Percentiles rank a stretch among this genome's conserved stretches.
Conservation (phyloP, 495 filamentous ascomycete genomes). For the Copromyces sp. region DNA sequence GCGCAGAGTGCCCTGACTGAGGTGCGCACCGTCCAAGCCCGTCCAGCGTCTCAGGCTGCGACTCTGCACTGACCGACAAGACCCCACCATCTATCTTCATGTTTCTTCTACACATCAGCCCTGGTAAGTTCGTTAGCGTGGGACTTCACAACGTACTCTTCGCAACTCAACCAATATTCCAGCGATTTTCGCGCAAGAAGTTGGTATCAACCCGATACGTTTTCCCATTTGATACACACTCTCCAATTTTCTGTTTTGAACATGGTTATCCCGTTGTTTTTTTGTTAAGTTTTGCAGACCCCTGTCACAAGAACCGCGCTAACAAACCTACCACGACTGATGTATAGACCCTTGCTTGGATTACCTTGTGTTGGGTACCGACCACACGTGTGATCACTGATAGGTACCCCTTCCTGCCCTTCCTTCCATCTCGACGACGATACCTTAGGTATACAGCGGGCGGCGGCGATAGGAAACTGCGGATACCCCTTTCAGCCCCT, state of each 20-base stretch:
- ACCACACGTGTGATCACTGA: background rate
- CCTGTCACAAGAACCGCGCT: too few relatives aligned
- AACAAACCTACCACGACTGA: too few relatives aligned
- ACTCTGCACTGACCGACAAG: background rate
- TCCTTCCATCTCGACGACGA: background rate
- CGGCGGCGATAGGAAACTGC: background rate
- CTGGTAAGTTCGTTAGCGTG: too few relatives aligned
- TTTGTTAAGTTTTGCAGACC: too few relatives aligned
- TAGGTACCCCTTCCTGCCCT: background rate
- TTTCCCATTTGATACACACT: too few relatives aligned
- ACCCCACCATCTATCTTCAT: background rate
- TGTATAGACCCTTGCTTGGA: slow-evolving; percentile 1
- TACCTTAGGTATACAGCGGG: background rate
- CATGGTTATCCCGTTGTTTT: too few relatives aligned
- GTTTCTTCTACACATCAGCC: background rate
- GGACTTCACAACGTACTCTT: too few relatives aligned
- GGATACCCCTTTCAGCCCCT: background rate
- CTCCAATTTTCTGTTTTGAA: too few relatives aligned
- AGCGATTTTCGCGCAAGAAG: too few relatives aligned
- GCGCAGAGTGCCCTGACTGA: background rate
- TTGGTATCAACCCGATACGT: too few relatives aligned
- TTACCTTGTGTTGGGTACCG: background rate
- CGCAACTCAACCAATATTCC: too few relatives aligned
- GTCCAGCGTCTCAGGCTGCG: background rate
- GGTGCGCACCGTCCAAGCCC: background rate